These are phyloP conservation scores for Friedmanniomyces simplex DNA, from an alignment of 495 filamentous ascomycete genomes.

Conservation along the genomic window DNA sequence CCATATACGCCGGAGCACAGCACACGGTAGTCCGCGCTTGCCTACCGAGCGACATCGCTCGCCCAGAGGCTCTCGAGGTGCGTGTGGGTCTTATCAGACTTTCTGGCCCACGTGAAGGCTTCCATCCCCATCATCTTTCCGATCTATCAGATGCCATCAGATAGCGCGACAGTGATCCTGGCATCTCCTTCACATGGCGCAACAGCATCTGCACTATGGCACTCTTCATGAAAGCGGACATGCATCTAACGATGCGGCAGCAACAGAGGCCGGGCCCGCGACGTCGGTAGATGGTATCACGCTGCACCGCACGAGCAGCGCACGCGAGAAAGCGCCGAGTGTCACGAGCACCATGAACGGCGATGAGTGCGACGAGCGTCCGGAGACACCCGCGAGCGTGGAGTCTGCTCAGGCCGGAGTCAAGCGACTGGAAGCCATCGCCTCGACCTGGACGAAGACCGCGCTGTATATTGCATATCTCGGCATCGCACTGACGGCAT, in stretches of 20 bases:
- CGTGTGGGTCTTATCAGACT: not conserved
- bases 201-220: not conserved
- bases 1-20: too few relatives aligned
- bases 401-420: constrained; percentile 45
- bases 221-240: not conserved
- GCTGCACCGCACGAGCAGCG: not conserved
- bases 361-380: not conserved
- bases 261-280: not conserved
- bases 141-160: not conserved
- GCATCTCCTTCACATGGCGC: not conserved
- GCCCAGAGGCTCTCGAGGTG: constrained; percentile 98
- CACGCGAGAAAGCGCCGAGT: not conserved
- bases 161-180: not conserved
- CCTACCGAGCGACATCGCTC: constrained; percentile 46
- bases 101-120: not conserved
- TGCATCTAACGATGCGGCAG: not conserved
- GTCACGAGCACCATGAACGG: not conserved
- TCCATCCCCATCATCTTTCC: not conserved
- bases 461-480: constrained; percentile 46
- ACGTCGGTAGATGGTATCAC: not conserved
- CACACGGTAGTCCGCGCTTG: too few relatives aligned
- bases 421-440: constrained; percentile 47
- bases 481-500: constrained; percentile 48
- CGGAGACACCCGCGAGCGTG: constrained; percentile 4
- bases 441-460: constrained; percentile 43